phyloP scores from a whole-genome alignment of 2,329 filamentous ascomycete species.

The Laburnicola sp. region DNA sequence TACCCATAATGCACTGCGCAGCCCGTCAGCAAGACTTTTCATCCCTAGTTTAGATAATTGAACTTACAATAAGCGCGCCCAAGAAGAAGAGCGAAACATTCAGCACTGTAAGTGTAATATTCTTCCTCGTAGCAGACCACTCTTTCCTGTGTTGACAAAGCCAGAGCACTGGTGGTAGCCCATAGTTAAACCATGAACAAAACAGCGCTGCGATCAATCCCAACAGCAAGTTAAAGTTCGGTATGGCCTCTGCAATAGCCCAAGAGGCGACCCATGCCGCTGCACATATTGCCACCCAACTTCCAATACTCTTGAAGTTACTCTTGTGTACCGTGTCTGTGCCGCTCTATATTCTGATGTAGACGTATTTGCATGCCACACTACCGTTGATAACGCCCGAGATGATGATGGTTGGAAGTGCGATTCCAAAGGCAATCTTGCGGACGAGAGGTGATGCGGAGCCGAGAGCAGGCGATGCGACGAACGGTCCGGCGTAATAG shows the following conservation, averaged over 20 bases:
- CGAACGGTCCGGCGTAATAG: slow-evolving; percentile 63
- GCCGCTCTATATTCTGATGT: slow-evolving; percentile 63
- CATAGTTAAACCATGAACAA: slow-evolving; percentile 67
- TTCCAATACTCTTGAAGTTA: slow-evolving; percentile 37
- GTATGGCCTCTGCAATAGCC: slow-evolving; percentile 70
- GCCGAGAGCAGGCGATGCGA: slow-evolving; percentile 68
- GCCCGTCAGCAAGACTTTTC: not conserved
- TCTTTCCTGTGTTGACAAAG: slow-evolving; percentile 52
- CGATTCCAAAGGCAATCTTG: slow-evolving; percentile 69
- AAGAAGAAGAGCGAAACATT: slow-evolving; percentile 50
- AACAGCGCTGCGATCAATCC: slow-evolving; percentile 64
- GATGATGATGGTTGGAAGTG: slow-evolving; percentile 70
- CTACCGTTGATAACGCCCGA: slow-evolving; percentile 72
- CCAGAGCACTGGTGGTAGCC: slow-evolving; percentile 52
- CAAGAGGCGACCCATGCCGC: slow-evolving; percentile 64
- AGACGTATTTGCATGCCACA: slow-evolving; percentile 68
- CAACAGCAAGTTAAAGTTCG: slow-evolving; percentile 69
- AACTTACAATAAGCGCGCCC: slow-evolving; percentile 35
- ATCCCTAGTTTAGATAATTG: not conserved
- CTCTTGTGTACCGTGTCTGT: slow-evolving; percentile 49
- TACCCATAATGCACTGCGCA: slow-evolving; percentile 31
- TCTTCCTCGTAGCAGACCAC: slow-evolving; percentile 46
- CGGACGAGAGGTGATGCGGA: slow-evolving; percentile 60
- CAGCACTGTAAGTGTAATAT: slow-evolving; percentile 49
- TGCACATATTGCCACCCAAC: slow-evolving; percentile 63